A percentile compares a stretch with the other conserved stretches of the same genome.
phyloP scores from a whole-genome alignment of 225 moss, liverwort and hornwort species.

The Takakia lepidozioides region DNA sequence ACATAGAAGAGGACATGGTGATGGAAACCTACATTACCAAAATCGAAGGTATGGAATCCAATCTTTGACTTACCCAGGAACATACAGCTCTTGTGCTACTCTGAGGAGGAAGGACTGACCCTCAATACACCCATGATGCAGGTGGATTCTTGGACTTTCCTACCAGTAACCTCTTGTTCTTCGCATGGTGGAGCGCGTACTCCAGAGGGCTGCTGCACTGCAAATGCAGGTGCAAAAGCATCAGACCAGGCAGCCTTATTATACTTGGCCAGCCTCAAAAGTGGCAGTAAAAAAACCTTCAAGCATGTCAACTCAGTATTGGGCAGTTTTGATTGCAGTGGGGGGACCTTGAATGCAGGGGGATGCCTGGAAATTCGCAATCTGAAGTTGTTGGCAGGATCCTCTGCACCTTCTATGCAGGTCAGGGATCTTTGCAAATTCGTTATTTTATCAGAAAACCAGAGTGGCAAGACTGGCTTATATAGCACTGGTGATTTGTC shows the following conservation, averaged over 20 bases:
- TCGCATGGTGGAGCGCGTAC: conserved; percentile 4
- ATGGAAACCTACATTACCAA: too few species aligned
- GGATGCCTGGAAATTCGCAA: conserved; percentile 65
- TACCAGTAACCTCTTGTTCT: conserved; percentile 15
- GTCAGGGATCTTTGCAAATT: conserved; percentile 12
- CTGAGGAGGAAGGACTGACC: neutral
- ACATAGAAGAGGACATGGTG: neutral
- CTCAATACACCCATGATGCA: conserved; percentile 3
- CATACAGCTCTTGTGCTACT: too few species aligned
- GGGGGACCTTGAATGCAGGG: too few species aligned
- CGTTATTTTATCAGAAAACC: neutral
- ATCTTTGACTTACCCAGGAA: too few species aligned
- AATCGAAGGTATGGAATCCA: too few species aligned
- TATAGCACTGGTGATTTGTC: neutral
- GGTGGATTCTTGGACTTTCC: conserved; percentile 44
- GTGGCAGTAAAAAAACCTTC: conserved; percentile 1
- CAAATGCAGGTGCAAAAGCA: conserved; percentile 6
- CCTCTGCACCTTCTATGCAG: conserved; percentile 16
- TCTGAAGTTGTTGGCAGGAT: conserved; percentile 33
- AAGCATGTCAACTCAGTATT: conserved; percentile 5
- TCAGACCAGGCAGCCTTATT: neutral
- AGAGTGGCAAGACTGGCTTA: neutral
- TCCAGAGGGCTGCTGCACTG: conserved; percentile 8
- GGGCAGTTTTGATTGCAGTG: conserved; percentile 4
- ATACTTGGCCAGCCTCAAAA: neutral